Conservation (phyloP, 352 stramenopile genomes). For the Pelagophyceae sp. region DNA sequence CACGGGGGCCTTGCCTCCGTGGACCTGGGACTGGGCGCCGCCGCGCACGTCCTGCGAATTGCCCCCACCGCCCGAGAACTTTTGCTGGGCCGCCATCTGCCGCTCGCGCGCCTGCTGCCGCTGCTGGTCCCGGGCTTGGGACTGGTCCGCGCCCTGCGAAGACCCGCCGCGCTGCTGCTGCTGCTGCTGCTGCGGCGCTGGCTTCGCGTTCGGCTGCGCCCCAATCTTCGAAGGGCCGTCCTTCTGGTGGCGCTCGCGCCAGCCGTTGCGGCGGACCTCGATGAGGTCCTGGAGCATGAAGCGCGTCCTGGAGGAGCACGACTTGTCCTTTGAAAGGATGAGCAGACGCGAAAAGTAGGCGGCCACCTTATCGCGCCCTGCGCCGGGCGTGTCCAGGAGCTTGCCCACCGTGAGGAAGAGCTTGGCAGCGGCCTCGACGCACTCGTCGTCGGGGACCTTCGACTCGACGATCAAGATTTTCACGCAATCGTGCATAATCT, state of each 20-base stretch:
- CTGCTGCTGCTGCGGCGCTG: neutral
- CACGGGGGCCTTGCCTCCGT: no score
- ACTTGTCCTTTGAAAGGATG: constrained; percentile 8
- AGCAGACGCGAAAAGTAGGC: neutral
- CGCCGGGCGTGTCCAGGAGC: neutral
- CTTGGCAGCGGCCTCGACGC: constrained; percentile 69
- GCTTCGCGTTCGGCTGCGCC: neutral
- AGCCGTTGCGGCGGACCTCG: neutral
- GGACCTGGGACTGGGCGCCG: no score
- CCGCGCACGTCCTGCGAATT: neutral
- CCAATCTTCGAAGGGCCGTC: constrained; percentile 6
- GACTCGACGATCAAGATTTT: constrained; percentile 62
- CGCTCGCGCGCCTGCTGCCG: neutral
- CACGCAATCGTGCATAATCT: constrained; percentile 77
- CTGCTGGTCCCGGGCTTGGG: neutral
- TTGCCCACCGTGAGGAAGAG: constrained; percentile 40
- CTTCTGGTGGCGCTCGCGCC: neutral
- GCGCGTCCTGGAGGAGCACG: neutral
- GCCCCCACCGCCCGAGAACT: neutral
- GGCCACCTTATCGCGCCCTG: neutral
- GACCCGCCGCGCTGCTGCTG: neutral
- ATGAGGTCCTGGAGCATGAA: constrained; percentile 17
- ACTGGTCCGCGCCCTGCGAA: neutral
- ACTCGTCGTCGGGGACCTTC: constrained; percentile 63
- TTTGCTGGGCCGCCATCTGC: neutral